Percentiles rank a stretch among this genome's conserved stretches.
phyloP scores from a whole-genome alignment of 768 basidiomycete genomes.

The Trametes maxima region DNA sequence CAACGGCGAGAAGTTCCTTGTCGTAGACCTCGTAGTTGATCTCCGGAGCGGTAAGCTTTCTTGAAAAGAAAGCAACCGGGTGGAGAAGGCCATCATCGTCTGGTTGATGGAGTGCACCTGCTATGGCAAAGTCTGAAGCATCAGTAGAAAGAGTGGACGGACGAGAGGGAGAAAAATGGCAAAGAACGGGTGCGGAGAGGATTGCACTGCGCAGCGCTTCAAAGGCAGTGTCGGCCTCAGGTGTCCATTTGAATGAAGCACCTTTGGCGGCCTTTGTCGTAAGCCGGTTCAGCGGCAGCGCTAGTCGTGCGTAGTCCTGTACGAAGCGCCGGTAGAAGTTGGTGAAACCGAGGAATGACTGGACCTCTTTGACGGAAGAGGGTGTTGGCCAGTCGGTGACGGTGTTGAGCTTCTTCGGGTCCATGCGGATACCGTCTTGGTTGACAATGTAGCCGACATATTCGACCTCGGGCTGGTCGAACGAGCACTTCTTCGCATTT shows the following conservation, averaged over 20 bases:
- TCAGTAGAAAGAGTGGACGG: slow-evolving; percentile 29
- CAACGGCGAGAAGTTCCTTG: slow-evolving; percentile 51
- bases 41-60: slow-evolving; percentile 25
- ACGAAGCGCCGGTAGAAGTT: slow-evolving; percentile 34
- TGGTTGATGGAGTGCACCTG: slow-evolving; percentile 20
- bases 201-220: slow-evolving; percentile 32
- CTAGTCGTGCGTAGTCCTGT: slow-evolving; percentile 35
- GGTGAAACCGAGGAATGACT: slow-evolving; percentile 36
- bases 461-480: slow-evolving; percentile 39
- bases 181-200: slow-evolving; percentile 25
- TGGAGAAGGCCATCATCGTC: slow-evolving; percentile 29
- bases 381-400: slow-evolving; percentile 37
- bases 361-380: slow-evolving; percentile 30
- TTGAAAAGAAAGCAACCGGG: slow-evolving; percentile 44
- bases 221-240: slow-evolving; percentile 29
- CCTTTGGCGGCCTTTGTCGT: slow-evolving; percentile 29
- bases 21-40: slow-evolving; percentile 50
- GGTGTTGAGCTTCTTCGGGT: slow-evolving; percentile 42
- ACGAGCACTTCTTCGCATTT: slow-evolving; percentile 39
- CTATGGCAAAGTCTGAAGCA: slow-evolving; percentile 27
- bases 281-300: slow-evolving; percentile 18
- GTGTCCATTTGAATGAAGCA: slow-evolving; percentile 24
- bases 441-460: slow-evolving; percentile 46
- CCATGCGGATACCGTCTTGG: slow-evolving; percentile 40
- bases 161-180: slow-evolving; percentile 21